Base-by-base conservation (phyloP, 345 rosid genomes). In the Linum tenue region DNA sequence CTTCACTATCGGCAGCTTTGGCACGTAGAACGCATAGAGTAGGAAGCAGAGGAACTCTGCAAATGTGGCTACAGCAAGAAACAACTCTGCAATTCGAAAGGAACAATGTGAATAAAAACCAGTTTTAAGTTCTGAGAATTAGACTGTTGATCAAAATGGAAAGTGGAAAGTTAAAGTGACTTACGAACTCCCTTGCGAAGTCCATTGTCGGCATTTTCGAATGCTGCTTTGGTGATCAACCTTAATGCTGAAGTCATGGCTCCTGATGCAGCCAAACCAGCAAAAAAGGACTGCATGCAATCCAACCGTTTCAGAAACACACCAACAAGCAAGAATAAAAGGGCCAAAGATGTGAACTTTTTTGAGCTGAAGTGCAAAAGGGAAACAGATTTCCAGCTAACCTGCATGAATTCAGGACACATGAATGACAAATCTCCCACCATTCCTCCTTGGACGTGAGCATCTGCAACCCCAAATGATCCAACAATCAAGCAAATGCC, bases 251-350 rank as follows among this genome's bases (percentile, higher is more conserved):
- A 90, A 7, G 96, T 87, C 56, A 94, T 60, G 59, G 87, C 87
- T 42, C 97, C 97, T 4, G 96, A 76, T 51, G 90, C 94, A 65
- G 99, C 97, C 77, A 91, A 50, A 58, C 97, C 96, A n/a, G 78
- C 97, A 37, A 83, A 72, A 73, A 79, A 94, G 5, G 96, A 94
- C 99, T 91, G 76, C 64, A 74, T n/a, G n/a, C n/a, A n/a, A n/a
- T n/a, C n/a, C n/a, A n/a, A n/a, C n/a, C n/a, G n/a, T n/a, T n/a
- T n/a, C n/a, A n/a, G n/a, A n/a, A n/a, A n/a, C n/a, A n/a, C n/a
- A n/a, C n/a, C 17, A 39, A 37, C 42, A 63, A 4, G 38, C 17
- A 5, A 35, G n/a, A 1, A 37, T 36, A 37, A 41, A 5, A 7
- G 12, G n/a, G n/a, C n/a, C 4, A 7, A 15, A 53, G 1, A 43